Conservation (phyloP, 352 stramenopile species). For the Globisporangium nagaii region DNA sequence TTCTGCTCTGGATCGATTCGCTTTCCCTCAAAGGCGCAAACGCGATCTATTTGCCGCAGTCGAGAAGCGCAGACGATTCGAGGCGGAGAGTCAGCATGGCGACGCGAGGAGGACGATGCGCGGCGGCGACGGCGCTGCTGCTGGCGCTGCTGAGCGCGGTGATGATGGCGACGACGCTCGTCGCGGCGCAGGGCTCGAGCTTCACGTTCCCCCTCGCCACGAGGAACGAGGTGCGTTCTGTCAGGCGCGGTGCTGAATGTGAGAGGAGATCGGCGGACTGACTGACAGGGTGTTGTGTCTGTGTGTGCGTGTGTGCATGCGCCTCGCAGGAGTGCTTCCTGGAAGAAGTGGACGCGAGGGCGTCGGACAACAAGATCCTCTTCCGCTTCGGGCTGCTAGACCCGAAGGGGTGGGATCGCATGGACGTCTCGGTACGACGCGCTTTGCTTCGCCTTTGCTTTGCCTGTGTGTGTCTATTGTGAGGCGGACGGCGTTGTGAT, state of each 20-base stretch:
- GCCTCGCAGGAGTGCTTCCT: conserved; percentile 54
- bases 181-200: conserved; percentile 24
- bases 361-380: conserved; percentile 53
- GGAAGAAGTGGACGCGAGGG: conserved; percentile 47
- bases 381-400: conserved; percentile 59
- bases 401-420: conserved; percentile 41
- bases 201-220: conserved; percentile 38
- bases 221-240: conserved; percentile 29
- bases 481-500: neutral
- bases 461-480: neutral
- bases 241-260: neutral
- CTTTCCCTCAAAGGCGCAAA: neutral
- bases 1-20: too few species aligned
- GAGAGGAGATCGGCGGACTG: neutral
- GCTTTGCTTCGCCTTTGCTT: neutral
- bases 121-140: conserved; percentile 10
- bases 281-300: neutral
- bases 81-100: conserved; percentile 2
- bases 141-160: conserved; percentile 15
- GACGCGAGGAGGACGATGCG: neutral
- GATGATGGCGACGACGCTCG: conserved; percentile 7
- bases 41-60: conserved; percentile 3
- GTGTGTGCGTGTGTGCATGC: too few species aligned
- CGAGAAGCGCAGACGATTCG: neutral
- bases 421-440: conserved; percentile 38